Conservation (phyloP, 176 grass and related monocot genomes). For the Eragrostis nindensis region DNA sequence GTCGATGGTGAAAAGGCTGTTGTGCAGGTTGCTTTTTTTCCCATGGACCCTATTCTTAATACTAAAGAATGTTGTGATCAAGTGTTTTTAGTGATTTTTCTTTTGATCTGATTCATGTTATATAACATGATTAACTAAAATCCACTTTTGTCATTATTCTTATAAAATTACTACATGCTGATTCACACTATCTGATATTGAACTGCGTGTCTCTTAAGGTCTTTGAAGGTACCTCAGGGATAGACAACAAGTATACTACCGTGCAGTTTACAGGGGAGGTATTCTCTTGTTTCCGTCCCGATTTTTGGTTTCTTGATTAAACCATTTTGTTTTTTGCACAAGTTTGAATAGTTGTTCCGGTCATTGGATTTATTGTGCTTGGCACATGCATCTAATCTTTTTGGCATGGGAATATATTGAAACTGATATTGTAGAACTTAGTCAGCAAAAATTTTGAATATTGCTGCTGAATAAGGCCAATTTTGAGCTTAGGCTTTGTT, state of each 20-base stretch:
- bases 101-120: neutral
- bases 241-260: constrained; percentile 93
- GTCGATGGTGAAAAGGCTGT: constrained; percentile 99
- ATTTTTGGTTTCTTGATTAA: constrained; percentile 18
- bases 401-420: neutral
- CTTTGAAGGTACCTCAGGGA: constrained; percentile 95
- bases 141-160: neutral
- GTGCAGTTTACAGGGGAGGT: constrained; percentile 94
- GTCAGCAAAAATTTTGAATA: neutral
- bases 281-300: constrained; percentile 26
- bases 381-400: neutral
- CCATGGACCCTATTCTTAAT: constrained; percentile 18
- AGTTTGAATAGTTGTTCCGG: neutral
- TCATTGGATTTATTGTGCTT: neutral
- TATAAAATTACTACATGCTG: neutral
- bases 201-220: constrained; percentile 52
- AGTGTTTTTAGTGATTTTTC: neutral
- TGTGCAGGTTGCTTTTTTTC: constrained; percentile 77
- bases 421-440: constrained; percentile 18
- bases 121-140: neutral
- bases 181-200: constrained; percentile 32
- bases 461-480: constrained; percentile 2
- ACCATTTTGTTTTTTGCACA: constrained; percentile 10
- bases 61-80: constrained; percentile 12
- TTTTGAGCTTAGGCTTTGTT: constrained; percentile 9